Conservation (phyloP, 129 eudicot species). For the Pittosporum tobira region DNA sequence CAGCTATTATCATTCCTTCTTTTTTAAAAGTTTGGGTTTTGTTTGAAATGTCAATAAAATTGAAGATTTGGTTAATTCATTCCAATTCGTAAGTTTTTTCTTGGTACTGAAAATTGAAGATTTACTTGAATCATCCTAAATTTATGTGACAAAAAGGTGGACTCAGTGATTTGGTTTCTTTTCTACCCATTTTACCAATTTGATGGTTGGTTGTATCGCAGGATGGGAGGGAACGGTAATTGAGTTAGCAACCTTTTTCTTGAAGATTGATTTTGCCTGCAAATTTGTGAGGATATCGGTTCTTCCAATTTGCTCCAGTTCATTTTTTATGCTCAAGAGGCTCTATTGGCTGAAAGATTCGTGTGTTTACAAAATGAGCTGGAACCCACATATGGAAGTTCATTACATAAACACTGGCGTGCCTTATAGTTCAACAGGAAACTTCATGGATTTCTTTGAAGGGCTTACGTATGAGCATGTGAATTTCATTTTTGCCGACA, state of each 20-base stretch:
- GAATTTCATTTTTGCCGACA: slow-evolving; percentile 75
- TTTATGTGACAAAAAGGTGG: no score
- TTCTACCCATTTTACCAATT: not conserved
- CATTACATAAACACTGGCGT: slow-evolving; percentile 21
- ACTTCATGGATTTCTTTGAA: slow-evolving; percentile 80
- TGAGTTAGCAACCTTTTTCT: slow-evolving; percentile 14
- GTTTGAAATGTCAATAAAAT: no score
- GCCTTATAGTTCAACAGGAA: slow-evolving; percentile 45
- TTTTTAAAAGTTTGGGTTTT: not conserved
- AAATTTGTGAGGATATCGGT: not conserved
- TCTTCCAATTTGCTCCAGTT: slow-evolving; percentile 6
- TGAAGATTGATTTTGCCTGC: not conserved
- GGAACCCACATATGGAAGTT: slow-evolving; percentile 40
- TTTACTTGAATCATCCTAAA: not conserved
- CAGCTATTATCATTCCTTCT: not conserved
- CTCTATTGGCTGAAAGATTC: slow-evolving; percentile 1
- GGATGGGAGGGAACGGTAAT: slow-evolving; percentile 15
- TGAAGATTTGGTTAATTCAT: not conserved
- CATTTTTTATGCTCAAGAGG: not conserved
- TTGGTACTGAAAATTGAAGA: slow-evolving; percentile 10
- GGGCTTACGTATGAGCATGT: slow-evolving; percentile 89
- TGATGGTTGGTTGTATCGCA: slow-evolving; percentile 16
- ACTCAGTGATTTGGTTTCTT: slow-evolving; percentile 7
- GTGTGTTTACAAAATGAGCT: slow-evolving; percentile 28
- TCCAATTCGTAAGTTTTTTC: not conserved